phyloP scores from a whole-genome alignment of 2,329 filamentous ascomycete genomes.

The Teratosphaeria nubilosa region DNA sequence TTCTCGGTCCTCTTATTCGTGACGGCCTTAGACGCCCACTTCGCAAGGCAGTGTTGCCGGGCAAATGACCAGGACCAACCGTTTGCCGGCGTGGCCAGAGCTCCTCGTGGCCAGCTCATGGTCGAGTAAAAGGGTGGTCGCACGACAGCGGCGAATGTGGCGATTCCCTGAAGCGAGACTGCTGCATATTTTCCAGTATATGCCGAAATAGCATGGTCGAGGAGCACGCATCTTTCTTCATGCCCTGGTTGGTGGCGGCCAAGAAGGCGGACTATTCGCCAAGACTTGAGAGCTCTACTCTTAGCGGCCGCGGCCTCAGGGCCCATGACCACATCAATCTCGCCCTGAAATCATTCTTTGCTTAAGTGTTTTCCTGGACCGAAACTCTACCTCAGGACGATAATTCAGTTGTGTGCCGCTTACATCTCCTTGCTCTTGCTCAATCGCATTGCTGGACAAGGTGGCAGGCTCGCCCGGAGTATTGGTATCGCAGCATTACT shows the following conservation, averaged over 20 bases:
- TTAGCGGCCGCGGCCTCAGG: not conserved
- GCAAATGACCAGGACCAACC: too few relatives aligned
- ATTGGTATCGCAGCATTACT: not conserved
- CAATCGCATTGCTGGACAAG: not conserved
- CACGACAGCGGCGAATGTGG: too few relatives aligned
- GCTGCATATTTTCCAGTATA: too few relatives aligned
- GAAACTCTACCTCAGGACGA: not conserved
- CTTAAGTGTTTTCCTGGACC: not conserved
- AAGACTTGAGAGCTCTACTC: not conserved
- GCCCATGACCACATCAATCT: not conserved
- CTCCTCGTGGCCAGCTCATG: too few relatives aligned
- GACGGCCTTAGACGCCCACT: too few relatives aligned
- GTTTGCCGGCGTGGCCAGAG: too few relatives aligned
- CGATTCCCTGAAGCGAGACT: too few relatives aligned
- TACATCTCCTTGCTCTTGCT: not conserved
- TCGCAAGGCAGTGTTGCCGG: too few relatives aligned
- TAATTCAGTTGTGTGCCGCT: not conserved
- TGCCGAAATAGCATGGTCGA: too few relatives aligned
- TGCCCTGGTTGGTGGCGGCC: not conserved
- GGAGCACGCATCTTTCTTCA: not conserved
- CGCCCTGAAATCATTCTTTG: not conserved
- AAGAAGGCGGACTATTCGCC: not conserved
- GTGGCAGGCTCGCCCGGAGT: not conserved
- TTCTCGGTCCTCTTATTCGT: too few relatives aligned
- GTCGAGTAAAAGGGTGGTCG: too few relatives aligned